phyloP scores from a whole-genome alignment of 192 early-diverging fungal species.

The Linnemannia hyalina region DNA sequence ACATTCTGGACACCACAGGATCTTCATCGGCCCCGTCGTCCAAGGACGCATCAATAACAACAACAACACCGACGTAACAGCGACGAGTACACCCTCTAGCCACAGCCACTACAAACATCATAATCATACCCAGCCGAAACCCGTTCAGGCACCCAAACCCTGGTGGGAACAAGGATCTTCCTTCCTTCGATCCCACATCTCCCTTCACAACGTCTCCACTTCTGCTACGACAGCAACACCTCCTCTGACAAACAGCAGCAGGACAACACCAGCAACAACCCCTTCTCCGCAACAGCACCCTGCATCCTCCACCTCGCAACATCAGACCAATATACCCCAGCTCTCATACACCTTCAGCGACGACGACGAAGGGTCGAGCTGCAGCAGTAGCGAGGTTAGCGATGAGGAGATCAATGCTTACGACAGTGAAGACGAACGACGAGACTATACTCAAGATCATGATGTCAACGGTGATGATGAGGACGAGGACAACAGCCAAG shows the following conservation, averaged over 20 bases:
- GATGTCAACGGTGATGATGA: conserved; percentile 15
- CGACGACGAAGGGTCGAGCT: not conserved
- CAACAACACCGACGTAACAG: not conserved
- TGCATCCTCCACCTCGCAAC: not conserved
- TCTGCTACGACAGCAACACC: not conserved
- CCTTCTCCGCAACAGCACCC: conserved; percentile 3
- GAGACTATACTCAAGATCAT: conserved; percentile 24
- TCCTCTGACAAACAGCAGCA: not conserved
- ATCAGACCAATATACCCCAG: conserved; percentile 33
- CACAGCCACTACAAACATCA: conserved; percentile 2
- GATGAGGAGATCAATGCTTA: conserved; percentile 8
- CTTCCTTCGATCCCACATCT: conserved; percentile 24
- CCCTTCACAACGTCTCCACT: conserved; percentile 15
- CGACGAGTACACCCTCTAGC: not conserved
- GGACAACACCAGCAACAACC: not conserved
- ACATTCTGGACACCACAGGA: conserved; percentile 46
- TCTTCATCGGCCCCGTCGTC: conserved; percentile 50
- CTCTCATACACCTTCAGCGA: conserved; percentile 41
- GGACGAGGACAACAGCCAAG: not conserved
- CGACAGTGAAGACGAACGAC: conserved; percentile 27
- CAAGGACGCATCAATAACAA: conserved; percentile 13
- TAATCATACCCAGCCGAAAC: not conserved
- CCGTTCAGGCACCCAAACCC: conserved; percentile 27
- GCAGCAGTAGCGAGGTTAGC: not conserved
- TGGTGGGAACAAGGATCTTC: conserved; percentile 52